A percentile compares a stretch with the other conserved stretches of the same genome.
Conservation (phyloP, 1,284 basidiomycete genomes). For the Leccinum angustisporum region DNA sequence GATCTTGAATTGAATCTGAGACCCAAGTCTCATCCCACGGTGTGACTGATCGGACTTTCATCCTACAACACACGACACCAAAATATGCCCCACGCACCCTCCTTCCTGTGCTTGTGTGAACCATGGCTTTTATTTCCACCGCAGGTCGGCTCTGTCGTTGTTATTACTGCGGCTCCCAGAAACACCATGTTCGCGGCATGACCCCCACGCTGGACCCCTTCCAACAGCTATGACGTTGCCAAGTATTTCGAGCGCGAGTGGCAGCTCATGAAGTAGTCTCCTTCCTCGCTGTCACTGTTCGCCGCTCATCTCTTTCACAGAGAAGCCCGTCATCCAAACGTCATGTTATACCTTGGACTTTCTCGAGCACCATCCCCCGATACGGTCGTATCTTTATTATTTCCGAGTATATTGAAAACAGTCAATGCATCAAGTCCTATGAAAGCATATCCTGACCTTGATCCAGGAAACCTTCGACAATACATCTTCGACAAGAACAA, state of each 20-base stretch:
- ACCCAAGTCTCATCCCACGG: too few species aligned
- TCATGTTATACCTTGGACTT: constrained; percentile 92
- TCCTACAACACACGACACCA: too few species aligned
- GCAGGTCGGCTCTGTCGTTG: too few species aligned
- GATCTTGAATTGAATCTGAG: too few species aligned
- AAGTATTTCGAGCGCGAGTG: constrained; percentile 99
- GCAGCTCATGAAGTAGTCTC: constrained; percentile 81
- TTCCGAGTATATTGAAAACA: constrained; percentile 86
- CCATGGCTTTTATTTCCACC: too few species aligned
- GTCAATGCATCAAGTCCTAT: constrained; percentile 28
- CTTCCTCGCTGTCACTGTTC: not conserved
- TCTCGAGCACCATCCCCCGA: constrained; percentile 83
- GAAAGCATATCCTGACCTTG: constrained; percentile 7
- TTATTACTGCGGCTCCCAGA: too few species aligned
- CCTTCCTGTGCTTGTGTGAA: too few species aligned
- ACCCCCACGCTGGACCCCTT: constrained; percentile 43
- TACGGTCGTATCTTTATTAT: constrained; percentile 81
- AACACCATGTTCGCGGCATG: too few species aligned
- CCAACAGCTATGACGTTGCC: constrained; percentile 86
- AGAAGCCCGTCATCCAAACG: constrained; percentile 88
- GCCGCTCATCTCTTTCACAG: constrained; percentile 33
- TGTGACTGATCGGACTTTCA: too few species aligned
- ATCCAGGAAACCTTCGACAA: constrained; percentile 72
- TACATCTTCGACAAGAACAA: constrained; percentile 81
- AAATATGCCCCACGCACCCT: too few species aligned